Evolutionary conservation across 139 green algal species (phyloP), one percentile per base, ranked within the genome.

Genomic region (Micractinium sp.): DNA sequence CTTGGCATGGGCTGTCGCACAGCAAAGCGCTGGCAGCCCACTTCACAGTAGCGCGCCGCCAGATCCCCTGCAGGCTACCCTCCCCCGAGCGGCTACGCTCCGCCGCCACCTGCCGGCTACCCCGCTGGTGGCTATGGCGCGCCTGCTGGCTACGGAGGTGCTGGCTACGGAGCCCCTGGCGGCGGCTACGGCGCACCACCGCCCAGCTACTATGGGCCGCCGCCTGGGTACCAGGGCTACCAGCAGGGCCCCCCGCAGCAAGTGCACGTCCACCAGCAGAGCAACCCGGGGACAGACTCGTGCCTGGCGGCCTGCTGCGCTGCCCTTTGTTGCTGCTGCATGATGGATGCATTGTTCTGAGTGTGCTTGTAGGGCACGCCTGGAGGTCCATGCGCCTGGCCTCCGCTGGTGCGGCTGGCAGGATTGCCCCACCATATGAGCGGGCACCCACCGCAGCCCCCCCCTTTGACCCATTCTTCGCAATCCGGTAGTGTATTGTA

Each of bases 131-230:
- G 27, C 69, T 38, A 33, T 20, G 27, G 69, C 22, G 63, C 20
- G 20, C 63, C 63, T 27, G 7, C 63, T 71, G 63, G 27, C 69
- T 38, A 33, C 69, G 27, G 69, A 25, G n/a, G 22, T 33, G 56
- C 33, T 61, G 61, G 56, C 56, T 89, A 89, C 47, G 84, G 89
- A 13, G 73, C 71, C 3, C 53, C 89, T 27, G 56, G 35, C 56
- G 56, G 61, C 60, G 61, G 56, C 33, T 89, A 87, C 67, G 84
- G 89, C 13, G 73, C 71, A 4, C 53, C 89, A 0, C 84, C 89
- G 29, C 71, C 71, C 33, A 63, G 27, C 41, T 92, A 92, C 77
- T 92, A 92, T 38, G 83, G 83, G 5, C 85, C 89, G 2, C 89
- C 85, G 2, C 83, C 83, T 0, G 83, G 83, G 16, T 87, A 81